These are phyloP conservation scores for Hsuehochloa calcarea DNA, from an alignment of 176 grass and related monocot genomes.

Conservation along the genomic window DNA sequence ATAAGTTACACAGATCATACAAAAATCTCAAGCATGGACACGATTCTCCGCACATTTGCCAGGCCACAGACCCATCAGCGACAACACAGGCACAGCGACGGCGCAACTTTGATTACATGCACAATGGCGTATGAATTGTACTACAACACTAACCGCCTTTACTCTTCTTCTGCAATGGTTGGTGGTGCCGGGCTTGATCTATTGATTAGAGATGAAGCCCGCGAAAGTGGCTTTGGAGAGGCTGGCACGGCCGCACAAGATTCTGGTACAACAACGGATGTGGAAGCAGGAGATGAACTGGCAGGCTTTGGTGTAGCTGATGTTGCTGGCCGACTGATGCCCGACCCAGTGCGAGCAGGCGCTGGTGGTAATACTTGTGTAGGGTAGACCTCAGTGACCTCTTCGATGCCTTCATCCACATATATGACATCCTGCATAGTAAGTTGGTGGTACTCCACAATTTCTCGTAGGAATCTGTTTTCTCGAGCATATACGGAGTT, in stretches of 20 bases:
- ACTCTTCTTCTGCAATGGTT: constrained; percentile 5
- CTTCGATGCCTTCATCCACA: constrained; percentile 94
- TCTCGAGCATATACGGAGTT: constrained; percentile 91
- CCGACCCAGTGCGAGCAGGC: constrained; percentile 12
- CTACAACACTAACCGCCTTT: constrained; percentile 14
- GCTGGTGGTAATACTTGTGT: constrained; percentile 53
- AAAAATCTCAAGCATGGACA: constrained; percentile 24
- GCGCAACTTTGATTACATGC: constrained; percentile 15
- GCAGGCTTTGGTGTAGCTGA: constrained; percentile 41
- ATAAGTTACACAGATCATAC: constrained; percentile 25
- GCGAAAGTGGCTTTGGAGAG: constrained; percentile 30
- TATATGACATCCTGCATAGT: constrained; percentile 98
- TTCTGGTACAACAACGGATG: constrained; percentile 49
- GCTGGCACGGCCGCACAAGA: constrained; percentile 41
- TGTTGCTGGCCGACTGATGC: neutral
- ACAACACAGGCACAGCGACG: constrained; percentile 19
- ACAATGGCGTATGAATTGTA: constrained; percentile 16
- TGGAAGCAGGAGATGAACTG: constrained; percentile 25
- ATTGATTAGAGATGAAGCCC: constrained; percentile 22
- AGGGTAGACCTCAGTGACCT: constrained; percentile 85
- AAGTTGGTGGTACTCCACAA: constrained; percentile 97
- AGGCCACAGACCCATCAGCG: neutral
- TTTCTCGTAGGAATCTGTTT: constrained; percentile 93
- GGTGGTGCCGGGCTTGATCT: constrained; percentile 5
- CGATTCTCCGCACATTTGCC: constrained; percentile 19